Conservation (phyloP, 441 rosid species). For the Gossypium davidsonii region DNA sequence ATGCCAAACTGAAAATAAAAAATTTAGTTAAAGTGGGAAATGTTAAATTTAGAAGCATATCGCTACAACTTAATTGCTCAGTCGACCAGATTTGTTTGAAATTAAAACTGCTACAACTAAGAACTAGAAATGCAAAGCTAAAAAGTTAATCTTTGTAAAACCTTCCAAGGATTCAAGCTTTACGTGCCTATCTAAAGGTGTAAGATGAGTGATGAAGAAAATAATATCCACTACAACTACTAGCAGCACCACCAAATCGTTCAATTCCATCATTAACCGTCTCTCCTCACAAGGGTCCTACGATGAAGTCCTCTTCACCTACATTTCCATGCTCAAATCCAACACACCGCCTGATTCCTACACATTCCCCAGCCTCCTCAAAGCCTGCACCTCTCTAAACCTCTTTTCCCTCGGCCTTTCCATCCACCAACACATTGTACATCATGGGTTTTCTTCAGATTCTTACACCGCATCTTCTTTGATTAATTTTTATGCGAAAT, state of each 20-base stretch:
- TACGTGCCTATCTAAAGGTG: neutral
- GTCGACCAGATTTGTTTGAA: neutral
- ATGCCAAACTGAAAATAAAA: too few species aligned
- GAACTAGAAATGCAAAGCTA: neutral
- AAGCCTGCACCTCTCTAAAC: conserved; percentile 43
- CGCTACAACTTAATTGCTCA: neutral
- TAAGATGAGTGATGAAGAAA: conserved; percentile 18
- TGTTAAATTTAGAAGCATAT: neutral
- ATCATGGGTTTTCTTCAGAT: conserved; percentile 47
- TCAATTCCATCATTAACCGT: conserved; percentile 32
- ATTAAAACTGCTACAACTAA: neutral
- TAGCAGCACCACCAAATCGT: conserved; percentile 26
- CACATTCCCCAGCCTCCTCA: conserved; percentile 48
- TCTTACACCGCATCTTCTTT: conserved; percentile 44
- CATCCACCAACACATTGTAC: conserved; percentile 36
- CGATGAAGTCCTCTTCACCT: conserved; percentile 27
- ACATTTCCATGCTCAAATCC: conserved; percentile 33
- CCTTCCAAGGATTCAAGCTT: neutral
- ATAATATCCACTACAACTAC: neutral
- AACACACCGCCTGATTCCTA: conserved; percentile 30
- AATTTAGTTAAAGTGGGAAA: too few species aligned
- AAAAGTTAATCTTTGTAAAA: neutral
- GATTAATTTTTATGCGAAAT: conserved; percentile 36
- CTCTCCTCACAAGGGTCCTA: conserved; percentile 35
- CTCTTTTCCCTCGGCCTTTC: conserved; percentile 39